Percentiles rank a stretch among this genome's conserved stretches.
Evolutionary conservation across 2,329 filamentous ascomycete species (phyloP).

Genomic region (Tetracladium maxilliforme): DNA sequence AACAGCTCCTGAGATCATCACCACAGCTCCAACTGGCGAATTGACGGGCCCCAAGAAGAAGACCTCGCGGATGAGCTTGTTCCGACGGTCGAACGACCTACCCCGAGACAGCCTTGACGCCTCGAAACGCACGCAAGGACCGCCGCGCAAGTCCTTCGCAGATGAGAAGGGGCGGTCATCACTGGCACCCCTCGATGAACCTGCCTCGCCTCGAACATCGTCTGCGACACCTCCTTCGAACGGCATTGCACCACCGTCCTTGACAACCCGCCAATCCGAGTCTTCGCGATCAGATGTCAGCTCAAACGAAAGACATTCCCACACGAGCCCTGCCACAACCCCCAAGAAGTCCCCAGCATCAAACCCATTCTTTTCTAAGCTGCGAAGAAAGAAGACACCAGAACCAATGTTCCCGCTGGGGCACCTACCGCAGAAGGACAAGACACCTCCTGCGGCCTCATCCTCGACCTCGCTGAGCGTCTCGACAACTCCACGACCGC

Average conservation of each 20-base stretch:
- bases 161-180: constrained; percentile 8
- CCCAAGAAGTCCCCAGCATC: constrained; percentile 48
- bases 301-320: constrained; percentile 49
- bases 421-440: constrained; percentile 66
- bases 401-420: constrained; percentile 76
- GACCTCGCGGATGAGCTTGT: constrained; percentile 36
- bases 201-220: constrained; percentile 29
- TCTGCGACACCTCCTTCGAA: constrained; percentile 37
- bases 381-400: constrained; percentile 62
- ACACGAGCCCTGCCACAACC: constrained; percentile 42
- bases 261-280: constrained; percentile 59
- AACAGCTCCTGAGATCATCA: constrained; percentile 65
- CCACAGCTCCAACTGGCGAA: constrained; percentile 71
- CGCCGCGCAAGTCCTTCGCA: constrained; percentile 11
- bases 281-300: constrained; percentile 84
- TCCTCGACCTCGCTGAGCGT: constrained; percentile 27
- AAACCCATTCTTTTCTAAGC: constrained; percentile 66
- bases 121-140: background rate
- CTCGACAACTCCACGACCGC: constrained; percentile 24
- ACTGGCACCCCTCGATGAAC: constrained; percentile 47
- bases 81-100: constrained; percentile 25
- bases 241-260: constrained; percentile 43
- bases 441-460: constrained; percentile 20
- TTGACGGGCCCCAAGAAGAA: constrained; percentile 37
- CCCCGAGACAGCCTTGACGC: constrained; percentile 8